phyloP scores from a whole-genome alignment of 192 early-diverging fungal genomes.

The Phlyctochytrium bullatum region DNA sequence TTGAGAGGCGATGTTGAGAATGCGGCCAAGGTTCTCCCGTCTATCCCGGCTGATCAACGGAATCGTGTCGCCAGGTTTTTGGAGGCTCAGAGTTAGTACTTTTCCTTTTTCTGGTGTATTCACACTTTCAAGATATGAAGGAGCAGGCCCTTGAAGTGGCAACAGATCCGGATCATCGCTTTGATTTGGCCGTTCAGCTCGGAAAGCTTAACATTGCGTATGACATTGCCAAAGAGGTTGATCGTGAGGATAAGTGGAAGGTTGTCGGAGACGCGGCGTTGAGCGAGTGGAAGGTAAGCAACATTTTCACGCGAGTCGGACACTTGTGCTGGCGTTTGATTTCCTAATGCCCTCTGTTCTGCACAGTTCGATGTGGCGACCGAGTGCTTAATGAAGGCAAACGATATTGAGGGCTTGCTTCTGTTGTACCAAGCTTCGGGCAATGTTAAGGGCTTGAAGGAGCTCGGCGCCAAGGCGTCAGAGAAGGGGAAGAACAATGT shows the following conservation, averaged over 20 bases:
- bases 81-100: constrained; percentile 68
- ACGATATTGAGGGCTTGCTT: constrained; percentile 87
- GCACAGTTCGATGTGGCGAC: constrained; percentile 78
- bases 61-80: constrained; percentile 93
- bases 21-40: constrained; percentile 77
- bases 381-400: constrained; percentile 82
- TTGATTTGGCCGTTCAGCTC: constrained; percentile 91
- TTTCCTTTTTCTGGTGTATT: not conserved
- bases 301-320: too few species aligned
- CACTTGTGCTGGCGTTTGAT: too few species aligned
- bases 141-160: constrained; percentile 94
- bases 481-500: constrained; percentile 86
- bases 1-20: constrained; percentile 87
- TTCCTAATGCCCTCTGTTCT: not conserved
- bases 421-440: constrained; percentile 89
- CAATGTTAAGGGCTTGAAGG: constrained; percentile 70
- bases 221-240: constrained; percentile 77
- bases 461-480: constrained; percentile 71
- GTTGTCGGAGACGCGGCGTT: constrained; percentile 87
- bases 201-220: constrained; percentile 79
- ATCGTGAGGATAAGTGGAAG: constrained; percentile 94
- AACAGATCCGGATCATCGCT: constrained; percentile 91
- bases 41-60: constrained; percentile 83
- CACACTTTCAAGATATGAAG: constrained; percentile 61
- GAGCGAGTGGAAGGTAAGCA: constrained; percentile 70